Evolutionary conservation across 2,329 filamentous ascomycete species (phyloP).

Genomic region (Colletotrichum tropicicola): DNA sequence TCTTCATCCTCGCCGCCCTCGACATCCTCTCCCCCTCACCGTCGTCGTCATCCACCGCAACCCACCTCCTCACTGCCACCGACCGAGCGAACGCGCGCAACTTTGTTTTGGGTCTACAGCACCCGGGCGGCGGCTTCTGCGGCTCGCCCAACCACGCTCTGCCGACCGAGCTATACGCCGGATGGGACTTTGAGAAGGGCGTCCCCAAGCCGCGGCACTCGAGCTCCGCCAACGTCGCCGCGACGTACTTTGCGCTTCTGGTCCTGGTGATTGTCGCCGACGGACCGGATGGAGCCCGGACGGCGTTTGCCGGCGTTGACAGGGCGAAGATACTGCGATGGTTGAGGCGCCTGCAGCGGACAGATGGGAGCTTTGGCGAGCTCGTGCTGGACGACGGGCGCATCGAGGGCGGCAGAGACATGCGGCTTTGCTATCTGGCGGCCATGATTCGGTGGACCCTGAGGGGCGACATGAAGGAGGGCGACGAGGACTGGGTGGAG

Average conservation of each 20-base stretch:
- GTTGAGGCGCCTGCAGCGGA: constrained; percentile 79
- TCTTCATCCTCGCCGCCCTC: constrained; percentile 87
- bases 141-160: constrained; percentile 77
- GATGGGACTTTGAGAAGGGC: constrained; percentile 31
- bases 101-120: constrained; percentile 90
- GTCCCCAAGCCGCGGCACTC: constrained; percentile 35
- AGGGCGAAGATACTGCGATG: constrained; percentile 75
- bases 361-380: constrained; percentile 93
- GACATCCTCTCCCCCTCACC: constrained; percentile 79
- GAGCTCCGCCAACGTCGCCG: constrained; percentile 77
- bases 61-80: constrained; percentile 52
- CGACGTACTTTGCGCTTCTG: constrained; percentile 88
- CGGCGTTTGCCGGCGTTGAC: constrained; percentile 70
- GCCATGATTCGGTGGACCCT: constrained; percentile 85
- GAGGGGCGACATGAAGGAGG: constrained; percentile 64
- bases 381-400: constrained; percentile 66
- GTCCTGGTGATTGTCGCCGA: constrained; percentile 66
- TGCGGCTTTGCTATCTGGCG: constrained; percentile 88
- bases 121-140: constrained; percentile 87
- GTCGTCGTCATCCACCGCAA: constrained; percentile 43
- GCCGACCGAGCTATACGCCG: constrained; percentile 40
- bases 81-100: constrained; percentile 60
- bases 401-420: constrained; percentile 83
- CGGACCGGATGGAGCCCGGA: constrained; percentile 44
- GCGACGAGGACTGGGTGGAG: constrained; percentile 62